A percentile compares a stretch with the other conserved stretches of the same genome.
Evolutionary conservation across 2,329 filamentous ascomycete species (phyloP).

Genomic region (Gaeumannomyces sp.): DNA sequence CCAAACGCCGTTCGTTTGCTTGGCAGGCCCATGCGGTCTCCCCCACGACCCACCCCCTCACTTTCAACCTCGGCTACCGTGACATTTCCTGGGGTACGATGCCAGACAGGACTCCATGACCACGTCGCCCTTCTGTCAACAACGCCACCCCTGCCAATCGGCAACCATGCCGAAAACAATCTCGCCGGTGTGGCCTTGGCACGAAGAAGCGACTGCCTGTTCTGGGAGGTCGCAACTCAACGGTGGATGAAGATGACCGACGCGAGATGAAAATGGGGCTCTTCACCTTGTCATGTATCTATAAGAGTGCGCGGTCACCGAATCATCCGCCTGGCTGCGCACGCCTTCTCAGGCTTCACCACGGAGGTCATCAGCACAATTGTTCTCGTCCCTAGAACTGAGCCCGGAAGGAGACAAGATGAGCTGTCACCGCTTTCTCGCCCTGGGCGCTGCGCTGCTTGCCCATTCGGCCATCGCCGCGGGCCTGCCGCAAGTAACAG

Average conservation of each 20-base stretch:
- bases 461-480: neutral
- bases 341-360: neutral
- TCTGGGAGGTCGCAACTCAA: neutral
- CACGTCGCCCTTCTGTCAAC: neutral
- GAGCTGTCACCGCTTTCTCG: neutral
- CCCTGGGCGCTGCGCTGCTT: neutral
- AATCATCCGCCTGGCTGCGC: too few species aligned
- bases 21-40: neutral
- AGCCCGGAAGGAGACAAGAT: neutral
- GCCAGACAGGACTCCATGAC: neutral
- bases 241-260: neutral
- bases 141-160: neutral
- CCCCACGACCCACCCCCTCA: neutral
- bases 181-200: neutral
- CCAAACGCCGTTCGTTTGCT: neutral
- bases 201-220: neutral
- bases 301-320: neutral
- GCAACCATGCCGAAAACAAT: neutral
- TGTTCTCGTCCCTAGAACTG: too few species aligned
- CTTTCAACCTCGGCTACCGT: neutral
- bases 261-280: neutral
- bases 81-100: neutral
- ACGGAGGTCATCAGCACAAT: neutral
- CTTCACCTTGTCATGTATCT: neutral
- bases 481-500: neutral